A percentile compares a stretch with the other conserved stretches of the same genome.
Evolutionary conservation across 768 basidiomycete species (phyloP).

Genomic region (Kwoniella botswanensis): DNA sequence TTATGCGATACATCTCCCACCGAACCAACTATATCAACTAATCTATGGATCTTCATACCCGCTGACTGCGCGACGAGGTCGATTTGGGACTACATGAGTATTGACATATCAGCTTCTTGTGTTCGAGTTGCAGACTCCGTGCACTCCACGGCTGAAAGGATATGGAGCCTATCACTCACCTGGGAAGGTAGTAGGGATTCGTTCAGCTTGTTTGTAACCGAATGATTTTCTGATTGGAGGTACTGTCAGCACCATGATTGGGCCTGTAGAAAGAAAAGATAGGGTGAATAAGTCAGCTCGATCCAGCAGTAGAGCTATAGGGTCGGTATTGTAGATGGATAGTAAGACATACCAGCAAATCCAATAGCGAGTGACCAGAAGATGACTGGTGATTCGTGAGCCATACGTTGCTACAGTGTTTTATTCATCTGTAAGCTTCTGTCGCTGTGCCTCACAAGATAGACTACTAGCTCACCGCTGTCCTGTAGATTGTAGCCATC

Average conservation of each 20-base stretch:
- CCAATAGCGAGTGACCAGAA: slow-evolving; percentile 85
- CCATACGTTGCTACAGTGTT: slow-evolving; percentile 74
- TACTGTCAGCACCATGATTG: slow-evolving; percentile 71
- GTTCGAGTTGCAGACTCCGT: not conserved
- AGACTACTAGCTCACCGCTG: slow-evolving; percentile 43
- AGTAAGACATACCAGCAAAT: slow-evolving; percentile 55
- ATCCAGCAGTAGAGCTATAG: not conserved
- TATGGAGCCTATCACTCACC: slow-evolving; percentile 62
- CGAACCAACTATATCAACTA: not conserved
- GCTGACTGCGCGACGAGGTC: slow-evolving; percentile 69
- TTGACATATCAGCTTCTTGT: not conserved
- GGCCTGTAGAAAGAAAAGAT: slow-evolving; percentile 61
- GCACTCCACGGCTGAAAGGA: not conserved
- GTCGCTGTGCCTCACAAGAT: not conserved
- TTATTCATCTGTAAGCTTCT: slow-evolving; percentile 16
- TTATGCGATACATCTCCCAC: too few relatives aligned
- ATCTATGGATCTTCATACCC: slow-evolving; percentile 71
- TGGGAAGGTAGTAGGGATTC: slow-evolving; percentile 75
- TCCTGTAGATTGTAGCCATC: slow-evolving; percentile 55
- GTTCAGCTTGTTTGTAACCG: slow-evolving; percentile 73
- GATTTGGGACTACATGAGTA: slow-evolving; percentile 67
- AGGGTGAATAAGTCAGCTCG: not conserved
- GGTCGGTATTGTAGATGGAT: not conserved
- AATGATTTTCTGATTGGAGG: slow-evolving; percentile 79
- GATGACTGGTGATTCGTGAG: slow-evolving; percentile 87